Conservation (phyloP, 257 asterid genomes). For the Solanum chiquidenum region DNA sequence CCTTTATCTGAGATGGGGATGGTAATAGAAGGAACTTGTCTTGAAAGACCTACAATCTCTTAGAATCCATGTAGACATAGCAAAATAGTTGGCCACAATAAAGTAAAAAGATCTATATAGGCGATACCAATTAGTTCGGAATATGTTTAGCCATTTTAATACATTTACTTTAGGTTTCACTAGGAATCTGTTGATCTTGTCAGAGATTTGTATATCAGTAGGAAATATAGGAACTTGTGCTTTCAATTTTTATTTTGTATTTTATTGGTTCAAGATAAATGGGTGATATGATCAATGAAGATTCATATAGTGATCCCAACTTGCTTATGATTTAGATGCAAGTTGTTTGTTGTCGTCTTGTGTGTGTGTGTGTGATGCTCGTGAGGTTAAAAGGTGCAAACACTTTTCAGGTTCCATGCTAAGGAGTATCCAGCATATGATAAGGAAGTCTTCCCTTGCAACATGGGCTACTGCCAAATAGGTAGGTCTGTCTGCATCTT, state of each 20-base stretch:
- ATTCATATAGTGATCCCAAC: background rate
- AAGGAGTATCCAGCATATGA: constrained; percentile 87
- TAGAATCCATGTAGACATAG: background rate
- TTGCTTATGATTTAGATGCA: background rate
- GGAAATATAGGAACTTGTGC: background rate
- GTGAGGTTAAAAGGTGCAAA: background rate
- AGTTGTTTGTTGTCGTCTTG: background rate
- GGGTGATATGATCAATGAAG: background rate
- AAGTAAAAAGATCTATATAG: background rate
- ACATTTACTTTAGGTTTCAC: background rate
- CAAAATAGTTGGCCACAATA: background rate
- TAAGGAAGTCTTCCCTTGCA: constrained; percentile 54
- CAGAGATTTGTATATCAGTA: background rate
- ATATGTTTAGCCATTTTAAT: background rate
- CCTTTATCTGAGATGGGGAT: background rate
- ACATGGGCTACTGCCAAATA: constrained; percentile 89
- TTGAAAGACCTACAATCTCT: background rate
- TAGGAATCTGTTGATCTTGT: background rate
- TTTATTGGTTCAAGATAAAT: background rate
- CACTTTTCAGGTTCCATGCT: constrained; percentile 78
- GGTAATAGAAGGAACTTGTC: background rate
- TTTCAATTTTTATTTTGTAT: background rate
- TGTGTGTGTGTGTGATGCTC: background rate
- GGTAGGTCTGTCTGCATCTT: constrained; percentile 35
- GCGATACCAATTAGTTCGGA: background rate